These are phyloP conservation scores for Solanum rostratum DNA, from an alignment of 257 asterid genomes.

Conservation along the genomic window DNA sequence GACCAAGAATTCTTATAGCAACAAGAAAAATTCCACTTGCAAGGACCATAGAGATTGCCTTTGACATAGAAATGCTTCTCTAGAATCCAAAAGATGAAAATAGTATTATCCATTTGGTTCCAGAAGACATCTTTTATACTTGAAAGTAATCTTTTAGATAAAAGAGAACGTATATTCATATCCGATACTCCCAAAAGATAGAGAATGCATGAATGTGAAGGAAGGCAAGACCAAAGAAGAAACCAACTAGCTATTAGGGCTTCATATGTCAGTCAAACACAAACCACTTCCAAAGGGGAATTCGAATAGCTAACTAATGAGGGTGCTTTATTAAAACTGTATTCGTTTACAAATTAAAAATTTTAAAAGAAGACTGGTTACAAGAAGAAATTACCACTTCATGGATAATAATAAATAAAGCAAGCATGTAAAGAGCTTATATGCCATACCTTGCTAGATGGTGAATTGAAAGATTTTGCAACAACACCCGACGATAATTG, in stretches of 20 bases:
- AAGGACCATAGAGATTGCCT: conserved; percentile 32
- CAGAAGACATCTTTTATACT: neutral
- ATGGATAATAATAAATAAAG: neutral
- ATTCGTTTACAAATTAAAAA: neutral
- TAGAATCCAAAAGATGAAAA: conserved; percentile 24
- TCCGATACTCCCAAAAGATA: neutral
- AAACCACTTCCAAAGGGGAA: neutral
- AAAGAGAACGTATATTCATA: neutral
- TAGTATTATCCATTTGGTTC: neutral
- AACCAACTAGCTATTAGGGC: neutral
- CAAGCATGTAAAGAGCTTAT: neutral
- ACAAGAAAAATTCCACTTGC: conserved; percentile 60
- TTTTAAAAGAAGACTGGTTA: neutral
- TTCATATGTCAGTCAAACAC: neutral
- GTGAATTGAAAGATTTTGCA: conserved; percentile 36
- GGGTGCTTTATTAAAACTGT: neutral
- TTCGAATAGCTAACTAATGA: neutral
- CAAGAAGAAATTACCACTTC: neutral
- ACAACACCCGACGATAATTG: conserved; percentile 41
- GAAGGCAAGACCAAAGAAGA: neutral
- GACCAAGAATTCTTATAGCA: conserved; percentile 38
- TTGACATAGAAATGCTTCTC: conserved; percentile 46
- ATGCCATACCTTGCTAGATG: conserved; percentile 41
- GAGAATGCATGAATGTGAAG: neutral
- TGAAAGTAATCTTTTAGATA: neutral